Evolutionary conservation across 2,329 filamentous ascomycete species (phyloP).

Genomic region (Stagonosporopsis vannaccii): DNA sequence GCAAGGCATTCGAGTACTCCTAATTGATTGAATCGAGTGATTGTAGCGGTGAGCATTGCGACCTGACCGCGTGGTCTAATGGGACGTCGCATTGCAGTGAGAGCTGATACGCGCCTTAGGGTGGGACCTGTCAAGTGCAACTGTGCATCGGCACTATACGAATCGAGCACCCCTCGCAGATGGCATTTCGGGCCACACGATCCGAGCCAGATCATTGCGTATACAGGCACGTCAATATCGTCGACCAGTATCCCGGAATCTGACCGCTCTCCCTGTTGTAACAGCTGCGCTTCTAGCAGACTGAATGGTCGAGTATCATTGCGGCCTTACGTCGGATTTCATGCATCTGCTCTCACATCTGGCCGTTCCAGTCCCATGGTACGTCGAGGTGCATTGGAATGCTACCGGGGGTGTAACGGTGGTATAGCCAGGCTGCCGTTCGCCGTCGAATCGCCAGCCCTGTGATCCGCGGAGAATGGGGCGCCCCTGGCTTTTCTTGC

Average conservation of each 20-base stretch:
- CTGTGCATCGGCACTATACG: constrained; percentile 5
- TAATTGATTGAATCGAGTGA: not conserved
- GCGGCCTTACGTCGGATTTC: constrained; percentile 12
- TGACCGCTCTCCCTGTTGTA: constrained; percentile 14
- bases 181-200: constrained; percentile 13
- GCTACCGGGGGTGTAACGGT: constrained; percentile 20
- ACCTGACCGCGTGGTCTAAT: constrained; percentile 11
- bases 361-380: constrained; percentile 17
- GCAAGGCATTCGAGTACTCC: constrained; percentile 1
- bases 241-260: constrained; percentile 6
- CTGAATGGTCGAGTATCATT: not conserved
- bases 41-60: constrained; percentile 17
- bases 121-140: constrained; percentile 12
- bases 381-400: constrained; percentile 15
- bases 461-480: constrained; percentile 11
- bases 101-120: constrained; percentile 13
- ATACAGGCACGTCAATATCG: constrained; percentile 14
- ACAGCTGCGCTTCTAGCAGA: constrained; percentile 5
- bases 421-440: constrained; percentile 17
- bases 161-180: constrained; percentile 18
- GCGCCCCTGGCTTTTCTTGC: constrained; percentile 7
- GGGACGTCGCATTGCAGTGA: constrained; percentile 17
- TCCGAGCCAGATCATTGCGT: constrained; percentile 9
- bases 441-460: constrained; percentile 13
- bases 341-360: constrained; percentile 16